phyloP scores from a whole-genome alignment of 2,329 filamentous ascomycete species.

The Neonectria hederae region DNA sequence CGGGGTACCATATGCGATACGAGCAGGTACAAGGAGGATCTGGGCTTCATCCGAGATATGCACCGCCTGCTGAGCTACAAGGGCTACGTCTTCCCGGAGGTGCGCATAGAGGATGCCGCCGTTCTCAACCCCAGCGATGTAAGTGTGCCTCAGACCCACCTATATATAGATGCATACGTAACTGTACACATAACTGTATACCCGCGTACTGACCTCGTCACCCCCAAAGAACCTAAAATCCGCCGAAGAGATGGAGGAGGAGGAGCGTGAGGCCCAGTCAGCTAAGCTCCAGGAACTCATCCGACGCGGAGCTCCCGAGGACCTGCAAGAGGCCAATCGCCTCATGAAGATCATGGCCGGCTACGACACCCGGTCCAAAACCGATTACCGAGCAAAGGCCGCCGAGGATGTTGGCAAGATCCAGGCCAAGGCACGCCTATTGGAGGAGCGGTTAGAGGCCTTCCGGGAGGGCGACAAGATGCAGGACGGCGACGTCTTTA shows the following conservation, averaged over 20 bases:
- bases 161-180: background rate
- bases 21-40: slow-evolving; percentile 94
- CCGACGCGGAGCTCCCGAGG: slow-evolving; percentile 87
- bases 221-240: slow-evolving; percentile 84
- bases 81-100: slow-evolving; percentile 93
- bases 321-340: slow-evolving; percentile 95
- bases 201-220: slow-evolving; percentile 53
- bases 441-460: slow-evolving; percentile 91
- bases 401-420: slow-evolving; percentile 95
- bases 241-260: slow-evolving; percentile 98
- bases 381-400: slow-evolving; percentile 96
- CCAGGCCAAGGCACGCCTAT: slow-evolving; percentile 89
- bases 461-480: slow-evolving; percentile 86
- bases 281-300: slow-evolving; percentile 99
- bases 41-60: slow-evolving; percentile 98
- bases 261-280: slow-evolving; percentile 92
- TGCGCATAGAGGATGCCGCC: slow-evolving; percentile 91
- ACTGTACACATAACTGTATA: background rate
- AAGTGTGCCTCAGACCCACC: slow-evolving; percentile 53
- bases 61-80: slow-evolving; percentile 95
- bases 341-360: slow-evolving; percentile 99
- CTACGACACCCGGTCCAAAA: slow-evolving; percentile 94
- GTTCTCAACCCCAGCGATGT: slow-evolving; percentile 97
- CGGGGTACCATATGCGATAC: slow-evolving; percentile 97
- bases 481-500: slow-evolving; percentile 71